Percentiles rank a stretch among this genome's conserved stretches.
Evolutionary conservation across 345 rosid species (phyloP).

Genomic region (Eutrema heterophyllum): DNA sequence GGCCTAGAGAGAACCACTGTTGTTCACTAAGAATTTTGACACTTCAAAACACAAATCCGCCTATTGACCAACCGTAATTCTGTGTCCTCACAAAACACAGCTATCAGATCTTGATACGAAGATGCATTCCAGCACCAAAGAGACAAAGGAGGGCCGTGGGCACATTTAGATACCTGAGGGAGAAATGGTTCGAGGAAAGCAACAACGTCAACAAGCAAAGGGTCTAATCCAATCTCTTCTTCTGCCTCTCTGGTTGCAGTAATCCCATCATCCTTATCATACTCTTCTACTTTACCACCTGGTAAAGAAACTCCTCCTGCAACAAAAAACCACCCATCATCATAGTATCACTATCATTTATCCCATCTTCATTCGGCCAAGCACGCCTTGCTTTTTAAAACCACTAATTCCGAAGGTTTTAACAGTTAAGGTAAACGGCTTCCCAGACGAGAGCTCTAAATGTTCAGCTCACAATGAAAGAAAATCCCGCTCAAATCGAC

Average conservation of each 20-base stretch:
- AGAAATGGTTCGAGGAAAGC: conserved; percentile 66
- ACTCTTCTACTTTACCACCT: conserved; percentile 64
- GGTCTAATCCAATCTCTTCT: conserved; percentile 61
- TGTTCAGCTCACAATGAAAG: background rate
- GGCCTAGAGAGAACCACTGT: background rate
- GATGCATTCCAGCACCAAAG: background rate
- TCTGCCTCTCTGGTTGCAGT: conserved; percentile 57
- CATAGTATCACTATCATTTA: background rate
- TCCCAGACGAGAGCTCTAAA: too few species aligned
- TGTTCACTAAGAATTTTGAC: background rate
- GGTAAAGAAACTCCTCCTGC: conserved; percentile 72
- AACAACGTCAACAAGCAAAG: conserved; percentile 53
- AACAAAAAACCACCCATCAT: conserved; percentile 13
- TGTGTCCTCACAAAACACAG: background rate
- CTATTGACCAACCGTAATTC: background rate
- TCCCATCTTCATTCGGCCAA: background rate
- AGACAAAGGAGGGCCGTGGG: background rate
- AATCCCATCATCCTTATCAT: conserved; percentile 50
- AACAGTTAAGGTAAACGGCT: background rate
- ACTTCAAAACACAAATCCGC: background rate
- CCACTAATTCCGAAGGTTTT: background rate
- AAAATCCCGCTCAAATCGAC: background rate
- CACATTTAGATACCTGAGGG: conserved; percentile 52
- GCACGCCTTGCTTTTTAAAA: background rate
- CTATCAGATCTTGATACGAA: background rate